Base-by-base conservation (phyloP, 2,329 filamentous ascomycete genomes). In the Aspergillus sp. region DNA sequence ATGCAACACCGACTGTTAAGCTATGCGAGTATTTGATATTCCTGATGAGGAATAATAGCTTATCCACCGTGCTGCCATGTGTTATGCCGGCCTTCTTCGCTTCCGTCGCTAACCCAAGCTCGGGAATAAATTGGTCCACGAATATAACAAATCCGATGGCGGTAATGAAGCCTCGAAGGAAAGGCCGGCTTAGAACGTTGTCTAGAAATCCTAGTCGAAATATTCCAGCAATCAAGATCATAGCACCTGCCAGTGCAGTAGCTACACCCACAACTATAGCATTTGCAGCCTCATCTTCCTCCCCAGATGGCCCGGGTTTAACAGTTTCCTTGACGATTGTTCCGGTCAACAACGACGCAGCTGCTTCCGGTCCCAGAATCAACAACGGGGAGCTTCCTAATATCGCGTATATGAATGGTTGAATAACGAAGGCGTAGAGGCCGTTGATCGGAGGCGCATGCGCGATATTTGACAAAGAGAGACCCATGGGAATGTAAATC, bases 111-210 rank as follows among this genome's bases (percentile, higher is more conserved):
- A 99, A 81, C 0, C 95, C 95, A 66, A 96, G 83, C 74, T 98
- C 92, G 0, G 93, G 93, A 53, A 97, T 90, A 44, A 96, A 79
- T 75, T 99, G 95, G 72, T 98, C 95, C 36, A 98, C 91, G 39
- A 96, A 86, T 70, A 99, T 98, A 63, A 98, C 93, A 55, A 97
- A 90, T 48, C 95, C 95, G 71, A 99, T 96, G 50, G 95, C 95
- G 56, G 91, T 96, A 75, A 99, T 97, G 77, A 99, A 99, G 1
- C 95, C 95, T 58, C 95, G 83, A 55, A 98, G 77, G 67, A 99
- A 98, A 1, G 95, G 95, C 34, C 91, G 84, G 65, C 93, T 97
- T 36, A 99, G 82, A 11, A 99, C 93, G 68, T 91, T 96, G 71
- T 99, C 95, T 60, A 99, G 76, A 68, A 98, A 99, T 0, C 95